Base-by-base conservation (phyloP, 2,329 filamentous ascomycete species). In the Pseudomassariella vexata region DNA sequence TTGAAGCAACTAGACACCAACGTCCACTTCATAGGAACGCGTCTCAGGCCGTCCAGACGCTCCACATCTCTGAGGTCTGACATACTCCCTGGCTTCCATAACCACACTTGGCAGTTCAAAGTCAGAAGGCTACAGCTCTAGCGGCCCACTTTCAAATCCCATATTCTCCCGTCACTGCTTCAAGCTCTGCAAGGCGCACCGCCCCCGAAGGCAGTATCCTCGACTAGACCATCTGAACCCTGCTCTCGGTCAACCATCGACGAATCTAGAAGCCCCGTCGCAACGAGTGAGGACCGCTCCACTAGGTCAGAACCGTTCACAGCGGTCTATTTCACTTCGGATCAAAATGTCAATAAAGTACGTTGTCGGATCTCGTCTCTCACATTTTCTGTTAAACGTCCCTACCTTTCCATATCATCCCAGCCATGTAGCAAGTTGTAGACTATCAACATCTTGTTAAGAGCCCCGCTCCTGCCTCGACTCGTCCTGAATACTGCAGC, bases 301-400 rank as follows among this genome's bases (percentile, higher is more conserved):
- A 31, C 27, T 9, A 25, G 31, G 18, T 19, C 10, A 24, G 18
- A 19, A 18, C 33, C 25, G 21, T 9, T 19, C 16, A 30, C 12
- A 19, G 19, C n/a, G n/a, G 49, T 49, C 48, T 47, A 52, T 47
- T 45, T 42, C 44, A 47, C 45, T 44, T 45, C 51, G 42, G 34
- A 27, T 38, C 40, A 49, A 48, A 50, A 62, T 62, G 59, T 62
- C 59, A 52, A 60, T 62, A 55, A 62, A 55, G 52, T 55, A 55
- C 42, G 48, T 48, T 28, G 12, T 42, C 49, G 44, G 47, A 38
- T 50, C 32, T 43, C 49, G 44, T 48, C 39, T 50, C 32, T 43
- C 42, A 46, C 36, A 42, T 45, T 39, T 36, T 36, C 42, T 40
- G 27, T 30, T 37, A 34, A 37, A 33, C 28, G 32, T 32, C 31